A percentile compares a stretch with the other conserved stretches of the same genome.
Evolutionary conservation across 352 stramenopile genomes (phyloP).

Genomic region (Phytophthora idaei): DNA sequence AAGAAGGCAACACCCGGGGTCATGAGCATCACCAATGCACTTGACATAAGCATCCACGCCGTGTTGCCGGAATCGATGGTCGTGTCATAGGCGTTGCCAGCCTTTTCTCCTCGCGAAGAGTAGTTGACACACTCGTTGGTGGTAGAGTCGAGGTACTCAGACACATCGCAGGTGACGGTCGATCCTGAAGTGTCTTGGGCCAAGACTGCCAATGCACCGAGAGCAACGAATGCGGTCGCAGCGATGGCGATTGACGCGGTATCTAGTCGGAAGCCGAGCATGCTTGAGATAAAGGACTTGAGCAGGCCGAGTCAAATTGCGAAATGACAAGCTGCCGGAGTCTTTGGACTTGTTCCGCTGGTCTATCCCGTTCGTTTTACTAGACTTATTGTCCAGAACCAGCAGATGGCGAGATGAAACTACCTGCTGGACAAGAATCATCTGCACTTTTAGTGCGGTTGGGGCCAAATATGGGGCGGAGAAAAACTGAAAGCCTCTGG

Average conservation of each 20-base stretch:
- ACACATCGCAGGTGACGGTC: slow-evolving; percentile 1
- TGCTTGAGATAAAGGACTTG: neutral
- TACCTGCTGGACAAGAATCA: neutral
- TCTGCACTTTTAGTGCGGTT: neutral
- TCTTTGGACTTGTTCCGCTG: neutral
- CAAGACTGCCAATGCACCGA: neutral
- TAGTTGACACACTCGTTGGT: slow-evolving; percentile 51
- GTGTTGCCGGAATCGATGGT: slow-evolving; percentile 43
- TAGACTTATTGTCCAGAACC: neutral
- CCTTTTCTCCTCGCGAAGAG: slow-evolving; percentile 35
- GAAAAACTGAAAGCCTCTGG: too few species aligned
- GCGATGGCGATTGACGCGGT: neutral
- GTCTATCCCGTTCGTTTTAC: neutral
- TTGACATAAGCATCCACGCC: slow-evolving; percentile 35
- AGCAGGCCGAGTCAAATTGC: neutral
- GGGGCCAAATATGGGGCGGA: neutral
- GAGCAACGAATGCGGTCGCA: neutral
- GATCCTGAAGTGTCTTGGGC: neutral
- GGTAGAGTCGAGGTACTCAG: slow-evolving; percentile 3
- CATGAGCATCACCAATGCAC: slow-evolving; percentile 37
- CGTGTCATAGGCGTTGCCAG: slow-evolving; percentile 22
- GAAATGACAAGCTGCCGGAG: neutral
- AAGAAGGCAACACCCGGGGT: slow-evolving; percentile 48
- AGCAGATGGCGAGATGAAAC: neutral
- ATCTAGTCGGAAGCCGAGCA: neutral